Conservation (phyloP, 2,329 filamentous ascomycete genomes). For the Talaromyces marneffei region DNA sequence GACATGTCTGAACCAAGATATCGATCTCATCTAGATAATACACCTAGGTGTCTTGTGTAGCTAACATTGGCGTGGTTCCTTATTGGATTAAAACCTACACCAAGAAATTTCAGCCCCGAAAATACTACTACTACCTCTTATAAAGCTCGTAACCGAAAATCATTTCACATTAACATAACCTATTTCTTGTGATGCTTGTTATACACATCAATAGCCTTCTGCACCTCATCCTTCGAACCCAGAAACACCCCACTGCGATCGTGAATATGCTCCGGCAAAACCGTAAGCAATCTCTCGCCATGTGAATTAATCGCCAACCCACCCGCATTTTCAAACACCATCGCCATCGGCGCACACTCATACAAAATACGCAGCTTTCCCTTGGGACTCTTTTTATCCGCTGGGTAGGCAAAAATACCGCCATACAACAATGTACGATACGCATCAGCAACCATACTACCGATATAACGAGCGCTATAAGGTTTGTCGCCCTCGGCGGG, state of each 20-base stretch:
- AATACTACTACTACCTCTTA: neutral
- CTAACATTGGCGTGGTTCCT: no score
- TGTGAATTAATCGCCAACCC: constrained; percentile 87
- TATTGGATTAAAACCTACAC: no score
- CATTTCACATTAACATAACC: constrained; percentile 1
- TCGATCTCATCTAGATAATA: neutral
- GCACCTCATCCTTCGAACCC: constrained; percentile 88
- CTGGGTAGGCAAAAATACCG: constrained; percentile 94
- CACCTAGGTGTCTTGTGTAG: no score
- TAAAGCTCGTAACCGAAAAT: neutral
- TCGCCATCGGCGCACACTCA: constrained; percentile 97
- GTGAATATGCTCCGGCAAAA: constrained; percentile 88
- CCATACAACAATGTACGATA: constrained; percentile 94
- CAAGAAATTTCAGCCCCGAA: no score
- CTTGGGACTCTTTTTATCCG: constrained; percentile 97
- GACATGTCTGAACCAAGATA: neutral
- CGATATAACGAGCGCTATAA: constrained; percentile 92
- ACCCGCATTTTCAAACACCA: constrained; percentile 97
- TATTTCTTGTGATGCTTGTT: constrained; percentile 42
- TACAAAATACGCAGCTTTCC: constrained; percentile 96
- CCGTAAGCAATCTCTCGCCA: constrained; percentile 83
- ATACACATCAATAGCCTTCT: constrained; percentile 86
- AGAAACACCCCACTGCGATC: constrained; percentile 94
- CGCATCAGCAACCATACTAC: constrained; percentile 96
- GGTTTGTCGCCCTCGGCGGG: constrained; percentile 69